Evolutionary conservation across 345 rosid species (phyloP).

Genomic region (Aquilaria sinensis): DNA sequence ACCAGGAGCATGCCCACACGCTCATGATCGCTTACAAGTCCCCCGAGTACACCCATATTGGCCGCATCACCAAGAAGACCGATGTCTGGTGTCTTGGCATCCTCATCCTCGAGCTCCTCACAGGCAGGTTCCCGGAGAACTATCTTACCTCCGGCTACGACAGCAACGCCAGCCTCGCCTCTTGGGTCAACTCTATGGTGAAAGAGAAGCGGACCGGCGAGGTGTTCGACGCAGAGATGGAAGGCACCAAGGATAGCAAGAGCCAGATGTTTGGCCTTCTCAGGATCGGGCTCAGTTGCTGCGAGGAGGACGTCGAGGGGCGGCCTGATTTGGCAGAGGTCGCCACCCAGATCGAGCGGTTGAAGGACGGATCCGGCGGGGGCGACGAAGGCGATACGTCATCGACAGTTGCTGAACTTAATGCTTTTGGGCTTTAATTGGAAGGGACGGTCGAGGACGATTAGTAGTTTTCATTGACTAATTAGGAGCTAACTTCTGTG

Average conservation of each 20-base stretch:
- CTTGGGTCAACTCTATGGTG: slow-evolving; percentile 63
- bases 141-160: slow-evolving; percentile 40
- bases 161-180: slow-evolving; percentile 34
- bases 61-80: slow-evolving; percentile 43
- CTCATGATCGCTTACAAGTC: slow-evolving; percentile 66
- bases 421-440: slow-evolving; percentile 3
- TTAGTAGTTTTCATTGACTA: too few relatives aligned
- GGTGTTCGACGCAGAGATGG: slow-evolving; percentile 67
- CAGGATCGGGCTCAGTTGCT: slow-evolving; percentile 73
- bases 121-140: slow-evolving; percentile 63
- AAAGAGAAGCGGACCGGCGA: slow-evolving; percentile 44
- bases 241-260: slow-evolving; percentile 38
- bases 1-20: slow-evolving; percentile 51
- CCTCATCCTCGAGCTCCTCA: slow-evolving; percentile 51
- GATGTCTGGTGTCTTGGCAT: slow-evolving; percentile 74
- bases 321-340: slow-evolving; percentile 45
- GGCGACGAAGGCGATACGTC: slow-evolving; percentile 10
- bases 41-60: slow-evolving; percentile 43
- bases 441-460: slow-evolving; percentile 20
- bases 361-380: slow-evolving; percentile 31
- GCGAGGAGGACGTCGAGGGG: slow-evolving; percentile 49
- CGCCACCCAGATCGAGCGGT: slow-evolving; percentile 34
- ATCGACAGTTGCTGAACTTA: slow-evolving; percentile 18
- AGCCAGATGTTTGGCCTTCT: slow-evolving; percentile 51
- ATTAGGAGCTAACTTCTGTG: too few relatives aligned